Conservation (phyloP, 495 filamentous ascomycete genomes). For the Penicilliopsis zonata region DNA sequence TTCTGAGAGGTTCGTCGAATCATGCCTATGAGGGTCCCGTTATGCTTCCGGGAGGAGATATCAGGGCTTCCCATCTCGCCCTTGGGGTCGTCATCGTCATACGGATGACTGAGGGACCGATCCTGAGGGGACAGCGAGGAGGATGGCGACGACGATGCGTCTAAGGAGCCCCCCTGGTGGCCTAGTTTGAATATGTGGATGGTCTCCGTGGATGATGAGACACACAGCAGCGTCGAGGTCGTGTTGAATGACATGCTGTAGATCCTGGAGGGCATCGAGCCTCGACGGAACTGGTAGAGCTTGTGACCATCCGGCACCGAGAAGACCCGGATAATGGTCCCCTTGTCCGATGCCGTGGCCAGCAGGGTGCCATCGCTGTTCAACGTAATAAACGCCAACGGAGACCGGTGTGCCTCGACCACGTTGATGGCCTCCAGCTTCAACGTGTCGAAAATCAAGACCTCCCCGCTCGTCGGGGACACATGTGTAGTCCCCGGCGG, state of each 20-base stretch:
- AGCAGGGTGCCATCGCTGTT: constrained; percentile 90
- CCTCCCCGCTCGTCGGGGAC: constrained; percentile 79
- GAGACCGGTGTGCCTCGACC: constrained; percentile 84
- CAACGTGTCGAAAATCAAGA: constrained; percentile 79
- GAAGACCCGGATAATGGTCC: constrained; percentile 93
- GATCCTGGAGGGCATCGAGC: constrained; percentile 86
- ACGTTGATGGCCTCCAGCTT: constrained; percentile 87
- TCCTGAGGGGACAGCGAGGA: constrained; percentile 22
- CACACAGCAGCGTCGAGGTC: constrained; percentile 82
- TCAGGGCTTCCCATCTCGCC: constrained; percentile 19
- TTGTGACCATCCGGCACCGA: constrained; percentile 80
- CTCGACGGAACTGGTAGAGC: constrained; percentile 87
- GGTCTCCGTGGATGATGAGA: constrained; percentile 91
- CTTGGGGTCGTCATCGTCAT: constrained; percentile 22
- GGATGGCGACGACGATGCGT: constrained; percentile 18
- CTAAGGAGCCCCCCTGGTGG: constrained; percentile 19
- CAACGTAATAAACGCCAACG: constrained; percentile 75
- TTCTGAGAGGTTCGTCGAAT: constrained; percentile 94
- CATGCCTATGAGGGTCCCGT: constrained; percentile 71
- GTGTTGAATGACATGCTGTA: constrained; percentile 99
- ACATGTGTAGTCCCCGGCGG: constrained; percentile 64
- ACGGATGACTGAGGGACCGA: constrained; percentile 25
- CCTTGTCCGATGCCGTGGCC: constrained; percentile 92
- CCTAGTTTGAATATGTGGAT: constrained; percentile 90
- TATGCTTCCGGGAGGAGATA: constrained; percentile 32